Base-by-base conservation (phyloP, 768 basidiomycete species). In the Exsudoporus frostii region DNA sequence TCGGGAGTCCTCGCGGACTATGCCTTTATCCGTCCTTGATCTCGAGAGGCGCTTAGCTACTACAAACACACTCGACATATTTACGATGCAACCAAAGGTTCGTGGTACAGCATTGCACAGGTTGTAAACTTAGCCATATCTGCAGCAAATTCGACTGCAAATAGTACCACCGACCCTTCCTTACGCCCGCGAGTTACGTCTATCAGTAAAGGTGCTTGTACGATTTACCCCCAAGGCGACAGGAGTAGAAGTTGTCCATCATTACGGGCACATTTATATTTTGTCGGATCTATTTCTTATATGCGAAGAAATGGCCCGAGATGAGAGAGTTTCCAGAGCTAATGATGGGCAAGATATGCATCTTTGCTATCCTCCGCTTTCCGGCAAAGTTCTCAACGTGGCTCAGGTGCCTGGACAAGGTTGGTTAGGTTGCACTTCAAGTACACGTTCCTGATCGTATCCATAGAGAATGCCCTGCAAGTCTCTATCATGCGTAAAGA, bases 31-130 rank as follows among this genome's bases (percentile, higher is more conserved):
- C 7, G 73, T 96, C 19, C 71, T 81, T 25, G 90, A 94, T 58
- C 79, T 99, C 15, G 96, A 98, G 66, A 75, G 80, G 32, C 77
- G 91, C 25, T 76, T 99, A 32, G 79, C 85, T 27, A 86, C 91
- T 1, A 81, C 87, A 29, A 76, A 81, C 19, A 91, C 91, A 8
- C 73, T 98, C 27, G 97, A 99, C 68, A 85, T 99, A 41, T 99
- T 99, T 69, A 91, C 92, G 1, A 96, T 99, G 93, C 80, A 82
- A 57, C 88, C 88, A 1, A 94, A 92, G 82, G 96, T 92, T 57
- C 56, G 57, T 59, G 45, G 24, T 14, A 9, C 41, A 51, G 5
- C 14, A 40, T 53, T 40, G 19, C 45, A 49, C n/a, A 22, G 5
- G n/a, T 34, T 47, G 30, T 20, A 25, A 36, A 40, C 48, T 55